phyloP scores from a whole-genome alignment of 2,329 filamentous ascomycete species.

The Claviceps cyperi region DNA sequence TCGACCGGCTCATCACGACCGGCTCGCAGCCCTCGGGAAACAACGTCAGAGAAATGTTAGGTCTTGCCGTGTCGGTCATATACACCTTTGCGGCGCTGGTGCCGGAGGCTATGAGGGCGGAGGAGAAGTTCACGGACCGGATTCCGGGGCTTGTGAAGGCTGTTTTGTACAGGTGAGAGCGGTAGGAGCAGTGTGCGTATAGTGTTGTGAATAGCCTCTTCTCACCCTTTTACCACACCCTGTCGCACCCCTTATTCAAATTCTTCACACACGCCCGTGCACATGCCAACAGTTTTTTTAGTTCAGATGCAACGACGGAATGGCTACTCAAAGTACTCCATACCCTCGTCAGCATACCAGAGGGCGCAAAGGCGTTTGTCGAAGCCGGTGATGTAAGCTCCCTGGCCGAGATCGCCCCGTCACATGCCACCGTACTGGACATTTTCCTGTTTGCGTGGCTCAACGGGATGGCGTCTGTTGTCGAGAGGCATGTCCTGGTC shows the following conservation, averaged over 20 bases:
- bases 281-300: constrained; percentile 12
- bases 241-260: no score
- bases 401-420: constrained; percentile 41
- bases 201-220: no score
- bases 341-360: constrained; percentile 35
- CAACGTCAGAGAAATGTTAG: constrained; percentile 45
- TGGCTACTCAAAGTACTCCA: constrained; percentile 43
- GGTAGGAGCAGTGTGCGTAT: not conserved
- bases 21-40: constrained; percentile 26
- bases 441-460: constrained; percentile 44
- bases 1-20: constrained; percentile 47
- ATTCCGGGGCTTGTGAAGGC: constrained; percentile 39
- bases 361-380: constrained; percentile 35
- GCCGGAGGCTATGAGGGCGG: constrained; percentile 29
- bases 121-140: constrained; percentile 34
- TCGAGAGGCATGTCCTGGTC: constrained; percentile 18
- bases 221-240: no score
- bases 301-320: constrained; percentile 35
- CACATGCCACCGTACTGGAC: constrained; percentile 38
- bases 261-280: not conserved
- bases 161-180: constrained; percentile 35
- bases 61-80: constrained; percentile 46
- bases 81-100: constrained; percentile 47
- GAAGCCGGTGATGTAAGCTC: constrained; percentile 36
- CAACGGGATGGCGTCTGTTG: constrained; percentile 24